Conservation (phyloP, 352 stramenopile species). For the Nothophytophthora sp. region DNA sequence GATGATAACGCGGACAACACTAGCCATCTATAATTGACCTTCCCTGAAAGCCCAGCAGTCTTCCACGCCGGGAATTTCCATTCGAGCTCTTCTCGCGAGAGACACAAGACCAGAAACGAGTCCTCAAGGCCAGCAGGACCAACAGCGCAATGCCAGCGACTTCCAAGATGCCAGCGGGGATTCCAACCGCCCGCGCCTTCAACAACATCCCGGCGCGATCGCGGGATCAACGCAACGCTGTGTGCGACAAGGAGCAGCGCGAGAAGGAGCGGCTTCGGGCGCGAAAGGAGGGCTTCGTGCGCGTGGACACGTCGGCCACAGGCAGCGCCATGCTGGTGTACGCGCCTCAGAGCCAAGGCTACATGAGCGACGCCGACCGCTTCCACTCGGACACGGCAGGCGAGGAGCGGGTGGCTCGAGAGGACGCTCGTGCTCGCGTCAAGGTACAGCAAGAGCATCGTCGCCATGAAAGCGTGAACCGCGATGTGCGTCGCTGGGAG, state of each 20-base stretch:
- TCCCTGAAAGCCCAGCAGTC: too few species aligned
- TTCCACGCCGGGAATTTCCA: too few species aligned
- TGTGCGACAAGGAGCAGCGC: constrained; percentile 76
- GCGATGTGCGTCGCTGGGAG: constrained; percentile 86
- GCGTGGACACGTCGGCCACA: constrained; percentile 68
- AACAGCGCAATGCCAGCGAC: constrained; percentile 22
- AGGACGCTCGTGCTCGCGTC: constrained; percentile 49
- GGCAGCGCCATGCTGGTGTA: constrained; percentile 76
- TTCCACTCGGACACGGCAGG: constrained; percentile 91
- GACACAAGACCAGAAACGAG: not conserved
- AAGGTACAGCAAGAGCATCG: constrained; percentile 69
- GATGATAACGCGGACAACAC: too few species aligned
- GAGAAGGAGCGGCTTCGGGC: constrained; percentile 72
- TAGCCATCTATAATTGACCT: too few species aligned
- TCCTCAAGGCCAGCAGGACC: too few species aligned
- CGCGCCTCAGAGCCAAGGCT: constrained; percentile 61
- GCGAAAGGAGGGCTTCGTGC: constrained; percentile 68
- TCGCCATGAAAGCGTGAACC: constrained; percentile 56
- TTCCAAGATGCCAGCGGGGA: constrained; percentile 2
- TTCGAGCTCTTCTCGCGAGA: constrained; percentile 6
- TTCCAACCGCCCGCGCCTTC: constrained; percentile 34
- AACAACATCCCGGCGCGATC: constrained; percentile 82
- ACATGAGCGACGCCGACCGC: constrained; percentile 82
- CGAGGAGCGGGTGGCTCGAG: constrained; percentile 68
- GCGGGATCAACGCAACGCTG: constrained; percentile 65